These are phyloP conservation scores for Botrytis cinerea DNA, from an alignment of 2,329 filamentous ascomycete genomes.

Conservation along the genomic window DNA sequence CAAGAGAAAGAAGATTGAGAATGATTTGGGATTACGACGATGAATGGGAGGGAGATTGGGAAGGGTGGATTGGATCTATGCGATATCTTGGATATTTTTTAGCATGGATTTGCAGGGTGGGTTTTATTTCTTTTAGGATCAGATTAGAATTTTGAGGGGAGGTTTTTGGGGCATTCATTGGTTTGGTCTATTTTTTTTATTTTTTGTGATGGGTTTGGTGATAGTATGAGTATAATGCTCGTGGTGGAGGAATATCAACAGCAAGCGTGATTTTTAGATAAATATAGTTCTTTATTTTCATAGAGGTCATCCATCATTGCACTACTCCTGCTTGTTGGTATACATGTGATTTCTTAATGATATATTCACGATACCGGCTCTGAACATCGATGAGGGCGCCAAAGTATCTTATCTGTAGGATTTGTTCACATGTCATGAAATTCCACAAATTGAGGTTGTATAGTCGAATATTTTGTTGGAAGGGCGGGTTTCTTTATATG, in stretches of 20 bases:
- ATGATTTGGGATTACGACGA: accelerated
- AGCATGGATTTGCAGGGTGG: not conserved
- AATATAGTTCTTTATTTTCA: not conserved
- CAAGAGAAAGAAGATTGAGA: accelerated
- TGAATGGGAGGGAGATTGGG: not conserved
- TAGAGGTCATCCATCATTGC: not conserved
- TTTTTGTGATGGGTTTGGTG: not conserved
- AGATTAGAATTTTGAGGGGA: not conserved
- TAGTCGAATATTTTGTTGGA: accelerated
- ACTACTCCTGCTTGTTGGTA: not conserved
- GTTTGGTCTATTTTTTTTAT: not conserved
- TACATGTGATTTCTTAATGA: not conserved
- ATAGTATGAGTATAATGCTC: not conserved
- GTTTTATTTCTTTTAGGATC: not conserved
- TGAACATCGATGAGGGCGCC: accelerated
- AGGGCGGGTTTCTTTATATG: not conserved
- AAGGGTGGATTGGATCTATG: no score
- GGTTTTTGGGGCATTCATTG: not conserved
- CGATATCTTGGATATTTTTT: not conserved
- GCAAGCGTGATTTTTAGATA: not conserved
- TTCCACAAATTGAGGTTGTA: not conserved
- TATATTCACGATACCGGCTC: accelerated
- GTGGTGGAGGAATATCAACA: not conserved
- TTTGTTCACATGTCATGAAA: not conserved
- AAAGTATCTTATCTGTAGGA: accelerated